Conservation (phyloP, 495 filamentous ascomycete genomes). For the Bacidia rubella region DNA sequence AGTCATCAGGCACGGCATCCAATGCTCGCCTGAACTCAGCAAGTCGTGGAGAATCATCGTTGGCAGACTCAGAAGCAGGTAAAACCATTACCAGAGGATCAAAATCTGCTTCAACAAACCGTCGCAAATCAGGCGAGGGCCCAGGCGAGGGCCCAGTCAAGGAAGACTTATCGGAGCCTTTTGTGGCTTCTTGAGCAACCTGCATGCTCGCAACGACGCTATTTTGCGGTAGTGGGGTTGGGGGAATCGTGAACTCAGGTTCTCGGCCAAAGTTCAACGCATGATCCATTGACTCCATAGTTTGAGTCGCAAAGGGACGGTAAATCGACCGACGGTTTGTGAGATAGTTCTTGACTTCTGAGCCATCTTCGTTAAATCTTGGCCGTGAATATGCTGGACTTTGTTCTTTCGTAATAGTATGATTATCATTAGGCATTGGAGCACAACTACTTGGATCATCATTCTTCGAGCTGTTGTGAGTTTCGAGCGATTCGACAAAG, state of each 20-base stretch:
- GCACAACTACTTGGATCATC: background rate
- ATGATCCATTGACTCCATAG: constrained; percentile 11
- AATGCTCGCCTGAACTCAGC: constrained; percentile 10
- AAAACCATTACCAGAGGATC: constrained; percentile 15
- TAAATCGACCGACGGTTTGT: constrained; percentile 14
- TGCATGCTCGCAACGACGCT: background rate
- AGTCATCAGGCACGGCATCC: constrained; percentile 29
- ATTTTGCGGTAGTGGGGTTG: constrained; percentile 8
- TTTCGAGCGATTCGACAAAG: background rate
- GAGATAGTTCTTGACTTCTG: constrained; percentile 15
- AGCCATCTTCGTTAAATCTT: constrained; percentile 33
- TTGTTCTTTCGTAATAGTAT: background rate
- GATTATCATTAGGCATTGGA: background rate
- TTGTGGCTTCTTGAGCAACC: background rate
- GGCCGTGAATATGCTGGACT: constrained; percentile 35
- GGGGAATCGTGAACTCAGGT: background rate
- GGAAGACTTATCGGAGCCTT: background rate
- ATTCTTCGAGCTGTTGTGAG: background rate
- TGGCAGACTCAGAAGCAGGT: constrained; percentile 7
- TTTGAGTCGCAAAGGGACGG: constrained; percentile 18
- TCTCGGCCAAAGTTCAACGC: constrained; percentile 3
- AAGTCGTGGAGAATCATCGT: constrained; percentile 11
- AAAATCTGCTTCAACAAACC: constrained; percentile 18
- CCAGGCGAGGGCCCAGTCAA: background rate
- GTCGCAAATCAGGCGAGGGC: constrained; percentile 12